Conservation (phyloP, 495 filamentous ascomycete genomes). For the Podospora sp. region DNA sequence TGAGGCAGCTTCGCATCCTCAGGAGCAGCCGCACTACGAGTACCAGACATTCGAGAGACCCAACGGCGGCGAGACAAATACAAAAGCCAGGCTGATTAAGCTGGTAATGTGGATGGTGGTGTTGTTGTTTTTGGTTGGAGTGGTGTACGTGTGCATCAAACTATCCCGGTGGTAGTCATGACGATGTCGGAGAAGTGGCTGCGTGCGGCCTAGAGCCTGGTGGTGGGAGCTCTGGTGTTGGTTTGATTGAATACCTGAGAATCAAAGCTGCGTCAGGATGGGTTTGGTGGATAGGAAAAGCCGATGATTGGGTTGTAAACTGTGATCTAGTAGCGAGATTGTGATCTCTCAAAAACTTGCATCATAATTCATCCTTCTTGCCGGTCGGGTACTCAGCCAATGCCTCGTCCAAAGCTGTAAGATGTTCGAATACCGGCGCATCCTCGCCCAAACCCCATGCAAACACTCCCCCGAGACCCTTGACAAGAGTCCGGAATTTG, state of each 20-base stretch:
- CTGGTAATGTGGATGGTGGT: conserved; percentile 15
- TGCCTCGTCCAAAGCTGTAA: conserved; percentile 57
- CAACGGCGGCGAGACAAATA: neutral
- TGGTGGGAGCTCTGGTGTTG: no score
- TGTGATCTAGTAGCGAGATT: neutral
- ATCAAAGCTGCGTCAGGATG: no score
- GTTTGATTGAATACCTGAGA: no score
- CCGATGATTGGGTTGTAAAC: neutral
- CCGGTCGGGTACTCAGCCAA: conserved; percentile 20
- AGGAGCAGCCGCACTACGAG: neutral
- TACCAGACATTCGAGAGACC: conserved; percentile 6
- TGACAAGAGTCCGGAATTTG: conserved; percentile 66
- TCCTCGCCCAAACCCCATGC: conserved; percentile 78
- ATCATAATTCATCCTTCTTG: conserved; percentile 32
- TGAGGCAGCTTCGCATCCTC: neutral
- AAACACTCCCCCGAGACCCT: conserved; percentile 68
- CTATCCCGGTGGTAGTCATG: neutral
- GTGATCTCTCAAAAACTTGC: neutral
- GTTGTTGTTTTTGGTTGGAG: conserved; percentile 11
- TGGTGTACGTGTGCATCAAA: conserved; percentile 18
- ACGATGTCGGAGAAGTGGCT: neutral
- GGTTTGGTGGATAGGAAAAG: no score
- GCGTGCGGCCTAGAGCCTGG: no score
- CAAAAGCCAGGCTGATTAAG: neutral
- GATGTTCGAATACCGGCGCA: conserved; percentile 58